Evolutionary conservation across 1,139 yeast genomes (phyloP), one percentile per base, ranked within the genome.

Genomic region (Petasospora fabianii): DNA sequence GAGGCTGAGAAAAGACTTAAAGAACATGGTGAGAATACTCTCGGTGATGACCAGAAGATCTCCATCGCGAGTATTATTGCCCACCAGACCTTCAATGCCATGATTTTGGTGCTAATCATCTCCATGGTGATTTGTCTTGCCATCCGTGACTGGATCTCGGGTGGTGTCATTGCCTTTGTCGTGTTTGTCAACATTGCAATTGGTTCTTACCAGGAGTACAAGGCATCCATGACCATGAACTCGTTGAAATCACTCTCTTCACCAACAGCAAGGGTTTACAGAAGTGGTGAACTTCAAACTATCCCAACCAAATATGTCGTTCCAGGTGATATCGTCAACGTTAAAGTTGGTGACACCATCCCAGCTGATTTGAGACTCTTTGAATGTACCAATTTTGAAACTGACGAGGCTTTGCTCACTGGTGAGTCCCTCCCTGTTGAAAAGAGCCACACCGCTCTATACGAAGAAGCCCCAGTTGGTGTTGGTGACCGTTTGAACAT

Each of bases 161-260:
- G 90, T 38, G 94, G 94, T 39, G 94, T 84, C 24, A 81, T 84
- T 56, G 81, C 77, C 1, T 81, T 77, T 38, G 92, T 84, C 21
- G 80, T 84, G 24, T 62, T 64, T 30, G 69, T 84, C 47, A 84
- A 84, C 57, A 79, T 84, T 34, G 63, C 64, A 20, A 83, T 84
- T 35, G 95, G 94, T 2, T 75, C 81, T 39, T 61, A 76, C 47
- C 94, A 84, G 59, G 88, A 82, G 57, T 67, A 69, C 49, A 76
- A 77, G 45, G 94, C 94, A 3, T 92, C 84, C 51, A 77, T 81
- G 59, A 84, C 94, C 1, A 84, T 84, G 88, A 86, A 83, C 24
- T 79, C 90, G 1, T 71, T 84, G 39, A 70, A 78, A 45, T 72
- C 80, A 3, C 70, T 84, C 43, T 74, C 84, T 38, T 78, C 90